Conservation (phyloP, 352 stramenopile species). For the Pythium myriotylum region DNA sequence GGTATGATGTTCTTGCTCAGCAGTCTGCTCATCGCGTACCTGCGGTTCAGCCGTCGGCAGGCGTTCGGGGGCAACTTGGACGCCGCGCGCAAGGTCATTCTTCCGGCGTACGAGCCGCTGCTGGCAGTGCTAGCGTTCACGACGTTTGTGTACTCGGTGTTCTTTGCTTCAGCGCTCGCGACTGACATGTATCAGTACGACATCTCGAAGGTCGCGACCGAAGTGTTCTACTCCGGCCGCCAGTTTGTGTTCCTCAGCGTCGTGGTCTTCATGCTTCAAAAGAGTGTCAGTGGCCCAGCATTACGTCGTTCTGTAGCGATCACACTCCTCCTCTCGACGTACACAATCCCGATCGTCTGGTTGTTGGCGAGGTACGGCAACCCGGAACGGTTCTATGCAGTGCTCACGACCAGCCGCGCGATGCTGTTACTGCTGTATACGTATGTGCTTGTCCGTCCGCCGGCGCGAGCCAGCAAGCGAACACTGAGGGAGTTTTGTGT, state of each 20-base stretch:
- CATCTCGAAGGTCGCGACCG: conserved; percentile 20
- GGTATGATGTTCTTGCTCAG: conserved; percentile 17
- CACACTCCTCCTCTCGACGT: conserved; percentile 27
- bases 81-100: conserved; percentile 39
- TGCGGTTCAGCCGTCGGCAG: conserved; percentile 35
- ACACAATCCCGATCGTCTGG: conserved; percentile 36
- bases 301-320: conserved; percentile 31
- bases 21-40: conserved; percentile 24
- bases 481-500: conserved; percentile 29
- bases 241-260: conserved; percentile 46
- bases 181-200: conserved; percentile 11
- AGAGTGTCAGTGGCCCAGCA: conserved; percentile 35
- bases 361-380: neutral
- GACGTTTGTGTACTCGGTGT: conserved; percentile 30
- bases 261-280: conserved; percentile 42
- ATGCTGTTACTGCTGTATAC: conserved; percentile 31
- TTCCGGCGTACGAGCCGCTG: conserved; percentile 47
- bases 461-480: conserved; percentile 20
- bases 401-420: conserved; percentile 13
- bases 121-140: conserved; percentile 36
- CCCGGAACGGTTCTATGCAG: conserved; percentile 11
- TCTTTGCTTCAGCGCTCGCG: conserved; percentile 25
- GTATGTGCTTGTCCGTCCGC: conserved; percentile 23
- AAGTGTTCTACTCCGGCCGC: conserved; percentile 37
- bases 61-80: conserved; percentile 34